Percentiles rank a stretch among this genome's conserved stretches.
Conservation (phyloP, 352 stramenopile species). For the Globisporangium recalcitrans region DNA sequence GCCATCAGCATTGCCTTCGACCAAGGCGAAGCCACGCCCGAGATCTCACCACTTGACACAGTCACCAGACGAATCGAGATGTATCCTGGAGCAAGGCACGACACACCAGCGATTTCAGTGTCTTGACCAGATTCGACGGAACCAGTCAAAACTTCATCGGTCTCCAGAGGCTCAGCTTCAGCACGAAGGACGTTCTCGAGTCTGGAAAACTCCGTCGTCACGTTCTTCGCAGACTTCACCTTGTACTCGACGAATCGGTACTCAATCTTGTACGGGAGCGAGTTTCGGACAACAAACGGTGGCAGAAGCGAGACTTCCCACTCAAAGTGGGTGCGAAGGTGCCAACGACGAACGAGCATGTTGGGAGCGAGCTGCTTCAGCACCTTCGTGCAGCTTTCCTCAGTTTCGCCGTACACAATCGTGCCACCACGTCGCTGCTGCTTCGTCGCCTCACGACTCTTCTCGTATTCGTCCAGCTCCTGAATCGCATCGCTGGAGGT, state of each 20-base stretch:
- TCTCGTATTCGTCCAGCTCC: constrained; percentile 54
- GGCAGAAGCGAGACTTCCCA: constrained; percentile 75
- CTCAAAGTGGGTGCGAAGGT: constrained; percentile 70
- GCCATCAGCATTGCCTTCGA: constrained; percentile 85
- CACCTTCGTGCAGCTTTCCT: constrained; percentile 69
- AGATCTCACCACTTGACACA: constrained; percentile 21
- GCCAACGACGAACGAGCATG: constrained; percentile 70
- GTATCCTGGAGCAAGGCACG: constrained; percentile 65
- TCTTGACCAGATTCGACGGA: constrained; percentile 65
- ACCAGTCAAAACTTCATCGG: constrained; percentile 39
- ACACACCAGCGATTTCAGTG: constrained; percentile 70
- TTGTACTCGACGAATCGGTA: constrained; percentile 86
- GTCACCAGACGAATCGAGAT: constrained; percentile 56
- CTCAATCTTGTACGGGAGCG: constrained; percentile 78
- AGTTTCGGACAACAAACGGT: constrained; percentile 85
- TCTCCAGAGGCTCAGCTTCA: constrained; percentile 24
- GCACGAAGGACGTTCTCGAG: constrained; percentile 50
- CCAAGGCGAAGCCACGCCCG: constrained; percentile 39
- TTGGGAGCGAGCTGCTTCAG: constrained; percentile 71
- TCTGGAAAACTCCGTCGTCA: constrained; percentile 49
- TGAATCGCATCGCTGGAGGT: constrained; percentile 48
- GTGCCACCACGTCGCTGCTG: constrained; percentile 51
- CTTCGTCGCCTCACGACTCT: constrained; percentile 36
- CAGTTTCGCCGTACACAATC: constrained; percentile 73
- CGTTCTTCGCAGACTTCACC: constrained; percentile 39